Base-by-base conservation (phyloP, 192 early-diverging fungal species). In the Podila epicladia region DNA sequence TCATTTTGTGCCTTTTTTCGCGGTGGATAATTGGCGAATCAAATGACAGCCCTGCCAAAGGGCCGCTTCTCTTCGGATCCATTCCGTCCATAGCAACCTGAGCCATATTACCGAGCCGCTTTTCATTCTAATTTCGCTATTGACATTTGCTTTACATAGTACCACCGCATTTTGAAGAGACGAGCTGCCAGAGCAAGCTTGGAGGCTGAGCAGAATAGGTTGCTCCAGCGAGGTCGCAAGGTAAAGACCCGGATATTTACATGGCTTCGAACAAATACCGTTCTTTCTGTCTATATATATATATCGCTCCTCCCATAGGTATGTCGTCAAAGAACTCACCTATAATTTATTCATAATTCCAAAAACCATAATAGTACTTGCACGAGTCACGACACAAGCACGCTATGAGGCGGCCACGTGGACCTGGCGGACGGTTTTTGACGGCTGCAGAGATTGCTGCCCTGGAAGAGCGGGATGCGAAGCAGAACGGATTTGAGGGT, bases 381-480 rank as follows among this genome's bases (percentile, higher is more conserved):
- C 98, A 99, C 82, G 96, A 99, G 79, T 97, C 95, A 29, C 89
- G 98, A 53, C 98, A 99, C 72, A 90, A 91, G 58, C 98, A 99
- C 75, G 98, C 98, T 4, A 95, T 99, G 94, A 86, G 96, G 37
- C 87, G 98, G 22, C 97, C 97, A 64, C 90, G 98, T 64, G 98
- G 98, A 20, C 97, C 97, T 2, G 98, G 97, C 26, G 98, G 98
- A 17, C 85, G 98, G 28, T 99, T 99, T 78, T 83, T 99, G 55
- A 96, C 73, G 0, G 75, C 78, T 0, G 22, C 69, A 2, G 78
- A 85, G 45, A 85, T 75, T 58, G 84, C 73, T 19, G 76, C 73
- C 7, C 59, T 82, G 61, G 73, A 82, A 15, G 61, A 64, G 17
- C n/a, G 12, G 24, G 76, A 79, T 9, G 55, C 38, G 53, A 37